Base-by-base conservation (phyloP, 257 asterid species). In the Solanum chiquidenum region DNA sequence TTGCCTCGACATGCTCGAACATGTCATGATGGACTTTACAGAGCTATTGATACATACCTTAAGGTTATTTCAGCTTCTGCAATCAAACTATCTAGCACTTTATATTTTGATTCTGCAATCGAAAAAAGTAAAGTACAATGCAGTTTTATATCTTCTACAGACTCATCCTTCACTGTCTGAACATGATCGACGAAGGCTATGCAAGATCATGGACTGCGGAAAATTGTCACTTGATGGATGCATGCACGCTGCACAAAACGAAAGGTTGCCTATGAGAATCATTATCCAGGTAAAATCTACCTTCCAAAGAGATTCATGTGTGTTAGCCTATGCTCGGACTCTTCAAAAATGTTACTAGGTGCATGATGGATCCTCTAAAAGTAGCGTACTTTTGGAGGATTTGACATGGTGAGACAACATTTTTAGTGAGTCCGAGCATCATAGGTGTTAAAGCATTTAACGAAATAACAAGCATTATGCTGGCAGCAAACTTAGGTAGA, bases 161-260 rank as follows among this genome's bases (percentile, higher is more conserved):
- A 89, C 93, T 89, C 99, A 95, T 88, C 94, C 95, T 23, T 92
- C 93, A 72, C 90, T 95, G 73, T 83, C 98, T 34, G 98, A 96
- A 49, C 96, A 95, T 62, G 98, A 96, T 21, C 75, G 98, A 87
- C 93, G 92, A 91, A 93, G 93, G 91, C 92, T 96, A 34, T 94
- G 98, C 92, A 94, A 95, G 88, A 92, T 93, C 90, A 94, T 95
- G 96, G 92, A 94, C 82, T 91, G 96, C 31, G 92, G 90, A 87
- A 96, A 95, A 95, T 96, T 96, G 88, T 96, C 99, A 83, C 89
- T 87, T 83, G 99, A 96, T 90, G 99, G 96, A 86, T 92, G 98
- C 69, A 91, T 92, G 86, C 99, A 96, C 90, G 98, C 97, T 64
- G 96, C 98, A 80, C 98, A 96, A 82, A 96, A 96, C 86, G 98